Percentiles rank a stretch among this genome's conserved stretches.
These are phyloP conservation scores for Salvia miltiorrhiza DNA, from an alignment of 257 asterid species.

Conservation along the genomic window DNA sequence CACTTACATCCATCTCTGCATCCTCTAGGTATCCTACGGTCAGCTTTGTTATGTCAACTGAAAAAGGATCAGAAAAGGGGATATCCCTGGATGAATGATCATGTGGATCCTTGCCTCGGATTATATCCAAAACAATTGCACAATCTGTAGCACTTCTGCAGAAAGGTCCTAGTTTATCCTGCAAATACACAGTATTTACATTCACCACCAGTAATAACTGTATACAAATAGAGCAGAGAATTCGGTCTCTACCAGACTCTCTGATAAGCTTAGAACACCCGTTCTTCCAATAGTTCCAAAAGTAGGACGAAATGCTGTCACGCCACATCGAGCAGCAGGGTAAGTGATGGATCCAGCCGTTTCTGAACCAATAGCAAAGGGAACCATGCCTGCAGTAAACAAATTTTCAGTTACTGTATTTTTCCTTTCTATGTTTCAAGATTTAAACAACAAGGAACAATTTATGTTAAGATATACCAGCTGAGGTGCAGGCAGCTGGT, in stretches of 20 bases:
- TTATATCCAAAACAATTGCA: constrained; percentile 58
- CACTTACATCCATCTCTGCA: constrained; percentile 85
- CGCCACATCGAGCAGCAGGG: constrained; percentile 95
- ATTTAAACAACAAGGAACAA: not conserved
- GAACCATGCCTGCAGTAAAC: constrained; percentile 59
- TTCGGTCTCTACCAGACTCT: constrained; percentile 76
- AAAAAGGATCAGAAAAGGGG: constrained; percentile 65
- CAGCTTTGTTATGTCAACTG: constrained; percentile 62
- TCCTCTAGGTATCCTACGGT: constrained; percentile 89
- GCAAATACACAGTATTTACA: constrained; percentile 7
- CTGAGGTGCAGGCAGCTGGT: constrained; percentile 87
- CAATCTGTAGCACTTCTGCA: constrained; percentile 88
- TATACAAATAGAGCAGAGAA: not conserved
- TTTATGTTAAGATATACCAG: constrained; percentile 40
- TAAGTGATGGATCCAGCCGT: constrained; percentile 89
- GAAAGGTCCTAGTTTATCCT: constrained; percentile 96
- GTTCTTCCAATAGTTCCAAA: constrained; percentile 88
- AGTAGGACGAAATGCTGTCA: constrained; percentile 85
- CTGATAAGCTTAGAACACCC: constrained; percentile 90
- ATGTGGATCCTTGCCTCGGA: constrained; percentile 77
- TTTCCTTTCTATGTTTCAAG: not conserved
- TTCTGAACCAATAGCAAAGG: constrained; percentile 94
- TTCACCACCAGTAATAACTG: not conserved
- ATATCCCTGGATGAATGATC: constrained; percentile 77
- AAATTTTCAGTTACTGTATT: not conserved